A percentile compares a stretch with the other conserved stretches of the same genome.
Conservation (phyloP, 1,139 yeast species). For the Taiozyma onychis region DNA sequence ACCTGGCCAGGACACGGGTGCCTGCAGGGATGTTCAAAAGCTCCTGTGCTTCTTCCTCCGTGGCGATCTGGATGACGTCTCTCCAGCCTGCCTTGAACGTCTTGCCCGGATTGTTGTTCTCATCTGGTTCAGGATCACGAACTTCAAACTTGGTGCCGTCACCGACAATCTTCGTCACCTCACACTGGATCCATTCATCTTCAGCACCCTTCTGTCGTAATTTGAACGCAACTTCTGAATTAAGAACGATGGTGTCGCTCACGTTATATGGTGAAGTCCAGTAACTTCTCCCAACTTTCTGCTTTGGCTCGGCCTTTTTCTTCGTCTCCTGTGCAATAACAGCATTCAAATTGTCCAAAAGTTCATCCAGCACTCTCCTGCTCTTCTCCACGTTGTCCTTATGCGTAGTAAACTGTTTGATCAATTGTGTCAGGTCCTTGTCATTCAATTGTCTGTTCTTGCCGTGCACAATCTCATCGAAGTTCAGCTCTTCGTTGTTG, state of each 20-base stretch:
- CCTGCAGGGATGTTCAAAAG: conserved; percentile 66
- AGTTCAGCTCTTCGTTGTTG: conserved; percentile 47
- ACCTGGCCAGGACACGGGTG: conserved; percentile 81
- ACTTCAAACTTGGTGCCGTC: conserved; percentile 83
- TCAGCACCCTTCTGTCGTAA: conserved; percentile 62
- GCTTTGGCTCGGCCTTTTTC: conserved; percentile 19
- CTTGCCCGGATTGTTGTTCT: conserved; percentile 84
- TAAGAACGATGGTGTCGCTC: conserved; percentile 54
- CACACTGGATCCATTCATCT: conserved; percentile 96
- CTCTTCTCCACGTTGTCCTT: conserved; percentile 53
- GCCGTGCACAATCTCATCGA: conserved; percentile 38
- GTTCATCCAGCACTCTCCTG: conserved; percentile 36
- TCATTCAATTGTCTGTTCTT: conserved; percentile 28
- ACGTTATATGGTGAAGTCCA: conserved; percentile 46
- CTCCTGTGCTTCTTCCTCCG: conserved; percentile 34
- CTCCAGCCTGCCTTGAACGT: conserved; percentile 76
- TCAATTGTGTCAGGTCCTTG: conserved; percentile 36
- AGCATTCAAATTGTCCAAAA: conserved; percentile 26
- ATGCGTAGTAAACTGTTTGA: conserved; percentile 44
- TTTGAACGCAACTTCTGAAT: conserved; percentile 87
- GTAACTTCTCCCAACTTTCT: conserved; percentile 30
- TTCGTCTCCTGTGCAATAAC: conserved; percentile 23
- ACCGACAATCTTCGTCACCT: conserved; percentile 67
- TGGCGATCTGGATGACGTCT: conserved; percentile 74
- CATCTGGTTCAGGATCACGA: conserved; percentile 97